Evolutionary conservation across 2,329 filamentous ascomycete genomes (phyloP).

Genomic region (Colletotrichum tropicale): DNA sequence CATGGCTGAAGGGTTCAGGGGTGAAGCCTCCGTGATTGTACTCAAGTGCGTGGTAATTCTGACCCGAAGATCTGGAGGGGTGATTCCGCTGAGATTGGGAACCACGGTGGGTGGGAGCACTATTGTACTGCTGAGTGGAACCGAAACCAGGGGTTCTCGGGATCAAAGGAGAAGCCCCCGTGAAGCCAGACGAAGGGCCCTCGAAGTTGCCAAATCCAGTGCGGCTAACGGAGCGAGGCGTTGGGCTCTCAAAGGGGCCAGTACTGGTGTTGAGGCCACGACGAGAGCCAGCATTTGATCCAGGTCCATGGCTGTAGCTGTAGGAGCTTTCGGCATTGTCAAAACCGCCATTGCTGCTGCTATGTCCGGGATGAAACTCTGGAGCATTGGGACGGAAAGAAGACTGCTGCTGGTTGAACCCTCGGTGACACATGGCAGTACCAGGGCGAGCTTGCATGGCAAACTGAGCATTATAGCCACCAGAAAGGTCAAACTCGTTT

Average conservation of each 20-base stretch:
- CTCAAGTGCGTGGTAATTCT: not conserved
- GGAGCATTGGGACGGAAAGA: constrained; percentile 36
- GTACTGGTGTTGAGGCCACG: constrained; percentile 2
- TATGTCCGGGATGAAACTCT: constrained; percentile 33
- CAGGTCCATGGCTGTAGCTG: not conserved
- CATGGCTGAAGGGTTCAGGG: not conserved
- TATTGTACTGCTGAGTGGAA: not conserved
- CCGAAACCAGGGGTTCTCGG: not conserved
- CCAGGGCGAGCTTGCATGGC: constrained; percentile 1
- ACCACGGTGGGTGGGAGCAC: not conserved
- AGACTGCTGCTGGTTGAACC: not conserved
- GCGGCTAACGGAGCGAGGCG: not conserved
- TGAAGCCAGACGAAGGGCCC: not conserved
- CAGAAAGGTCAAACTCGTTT: not conserved
- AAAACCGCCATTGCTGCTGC: not conserved
- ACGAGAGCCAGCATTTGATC: not conserved
- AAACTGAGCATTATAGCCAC: not conserved
- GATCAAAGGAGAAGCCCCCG: not conserved
- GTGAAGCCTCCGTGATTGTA: not conserved
- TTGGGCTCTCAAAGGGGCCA: constrained; percentile 4
- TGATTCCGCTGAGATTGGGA: not conserved
- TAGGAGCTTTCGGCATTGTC: constrained; percentile 1
- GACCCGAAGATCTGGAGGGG: not conserved
- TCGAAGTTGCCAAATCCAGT: not conserved
- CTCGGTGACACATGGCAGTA: constrained; percentile 13